A percentile compares a stretch with the other conserved stretches of the same genome.
Evolutionary conservation across 129 eudicot species (phyloP).

Genomic region (Glebionis coronaria): DNA sequence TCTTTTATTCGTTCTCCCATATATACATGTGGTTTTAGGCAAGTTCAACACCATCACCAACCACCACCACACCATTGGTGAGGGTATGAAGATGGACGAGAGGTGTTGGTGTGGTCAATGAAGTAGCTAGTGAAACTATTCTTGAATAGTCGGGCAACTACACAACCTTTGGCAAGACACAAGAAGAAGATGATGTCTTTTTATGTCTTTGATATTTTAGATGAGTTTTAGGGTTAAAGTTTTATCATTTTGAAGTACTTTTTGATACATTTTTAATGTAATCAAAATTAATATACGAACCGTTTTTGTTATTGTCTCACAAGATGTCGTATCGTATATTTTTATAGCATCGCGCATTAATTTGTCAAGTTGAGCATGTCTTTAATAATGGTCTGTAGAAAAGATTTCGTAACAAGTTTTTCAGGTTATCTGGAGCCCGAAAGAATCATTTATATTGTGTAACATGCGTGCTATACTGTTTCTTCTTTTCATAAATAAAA

Average conservation of each 20-base stretch:
- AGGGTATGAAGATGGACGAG: slow-evolving; percentile 1
- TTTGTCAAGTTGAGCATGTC: background rate
- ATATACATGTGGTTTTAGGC: slow-evolving; percentile 17
- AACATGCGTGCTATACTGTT: too few relatives aligned
- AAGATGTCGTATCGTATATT: background rate
- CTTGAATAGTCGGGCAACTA: slow-evolving; percentile 33
- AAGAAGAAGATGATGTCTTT: slow-evolving; percentile 15
- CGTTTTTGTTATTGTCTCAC: background rate
- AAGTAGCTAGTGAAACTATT: slow-evolving; percentile 22
- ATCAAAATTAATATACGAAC: background rate
- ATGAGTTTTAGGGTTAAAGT: slow-evolving; percentile 11
- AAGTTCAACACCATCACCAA: slow-evolving; percentile 18
- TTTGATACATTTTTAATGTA: slow-evolving; percentile 6
- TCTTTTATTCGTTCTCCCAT: slow-evolving; percentile 9
- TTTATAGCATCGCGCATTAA: background rate
- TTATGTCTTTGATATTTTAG: background rate
- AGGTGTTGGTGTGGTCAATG: slow-evolving; percentile 9
- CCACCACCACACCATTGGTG: slow-evolving; percentile 28
- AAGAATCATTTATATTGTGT: too few relatives aligned
- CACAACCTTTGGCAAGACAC: slow-evolving; percentile 36
- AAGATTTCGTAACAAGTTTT: too few relatives aligned
- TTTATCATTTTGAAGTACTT: background rate
- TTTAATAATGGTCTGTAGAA: background rate
- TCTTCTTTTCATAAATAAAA: too few relatives aligned
- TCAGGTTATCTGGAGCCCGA: too few relatives aligned